These are phyloP conservation scores for Trypanosoma caninum DNA, from an alignment of 208 protist genomes.

Conservation along the genomic window DNA sequence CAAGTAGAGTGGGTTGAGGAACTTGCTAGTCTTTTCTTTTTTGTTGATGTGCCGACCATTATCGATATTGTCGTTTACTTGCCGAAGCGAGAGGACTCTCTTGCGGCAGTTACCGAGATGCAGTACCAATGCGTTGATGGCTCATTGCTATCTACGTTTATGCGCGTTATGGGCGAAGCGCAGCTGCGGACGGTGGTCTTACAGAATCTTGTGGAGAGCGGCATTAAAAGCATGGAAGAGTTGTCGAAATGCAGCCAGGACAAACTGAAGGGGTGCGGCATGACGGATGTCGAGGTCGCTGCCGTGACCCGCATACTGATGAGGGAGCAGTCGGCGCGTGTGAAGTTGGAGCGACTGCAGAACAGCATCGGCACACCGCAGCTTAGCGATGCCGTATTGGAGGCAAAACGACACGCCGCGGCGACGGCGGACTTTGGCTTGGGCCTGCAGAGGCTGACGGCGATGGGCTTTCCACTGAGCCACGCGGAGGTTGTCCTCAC, in stretches of 20 bases:
- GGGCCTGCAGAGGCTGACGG: conserved; percentile 41
- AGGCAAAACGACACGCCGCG: conserved; percentile 33
- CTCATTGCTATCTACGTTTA: conserved; percentile 42
- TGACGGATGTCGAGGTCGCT: conserved; percentile 59
- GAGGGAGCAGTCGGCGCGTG: conserved; percentile 44
- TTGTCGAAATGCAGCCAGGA: conserved; percentile 50
- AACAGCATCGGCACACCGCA: conserved; percentile 43
- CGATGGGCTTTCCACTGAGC: conserved; percentile 56
- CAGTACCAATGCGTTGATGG: conserved; percentile 59
- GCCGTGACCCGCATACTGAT: conserved; percentile 52
- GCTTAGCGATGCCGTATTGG: conserved; percentile 26
- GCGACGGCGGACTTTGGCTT: conserved; percentile 49
- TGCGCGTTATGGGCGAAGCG: conserved; percentile 52
- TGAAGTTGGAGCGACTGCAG: conserved; percentile 50
- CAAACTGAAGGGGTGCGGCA: conserved; percentile 55
- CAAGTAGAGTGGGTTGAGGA: conserved; percentile 61
- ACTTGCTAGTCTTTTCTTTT: conserved; percentile 59
- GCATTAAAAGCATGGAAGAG: conserved; percentile 56
- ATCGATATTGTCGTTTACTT: conserved; percentile 62
- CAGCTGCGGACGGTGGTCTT: conserved; percentile 43
- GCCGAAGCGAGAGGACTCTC: conserved; percentile 45
- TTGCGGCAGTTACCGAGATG: conserved; percentile 49
- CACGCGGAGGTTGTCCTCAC: conserved; percentile 51
- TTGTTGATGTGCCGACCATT: conserved; percentile 43
- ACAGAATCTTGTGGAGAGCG: conserved; percentile 43